Evolutionary conservation across 164 flowering plant genomes (phyloP), one percentile per base, ranked within the genome.

Genomic region (Liquidambar formosana): DNA sequence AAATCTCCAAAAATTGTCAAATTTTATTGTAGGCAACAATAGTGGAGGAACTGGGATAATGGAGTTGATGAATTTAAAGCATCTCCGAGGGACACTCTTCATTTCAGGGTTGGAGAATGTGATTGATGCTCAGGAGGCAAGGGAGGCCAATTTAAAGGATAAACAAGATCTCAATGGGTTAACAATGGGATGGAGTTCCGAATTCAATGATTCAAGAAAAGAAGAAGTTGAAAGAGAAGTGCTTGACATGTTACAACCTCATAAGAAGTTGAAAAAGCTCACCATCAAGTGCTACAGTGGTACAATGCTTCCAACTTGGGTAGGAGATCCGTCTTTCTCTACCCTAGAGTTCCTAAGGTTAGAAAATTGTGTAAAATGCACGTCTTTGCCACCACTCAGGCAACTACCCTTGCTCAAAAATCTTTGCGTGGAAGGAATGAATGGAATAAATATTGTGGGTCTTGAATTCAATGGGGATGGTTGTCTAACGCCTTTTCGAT

Each of bases 91-190:
- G 16, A 21, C 5, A 27, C 52, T 76, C 9, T 12, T 1, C 18
- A 65, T 70, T 26, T 71, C 41, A 1, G 25, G 44, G 22, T 46
- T 76, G 46, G 71, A 71, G 54, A 67, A 76, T 63, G 72, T 71
- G 13, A 38, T 33, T n/a, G 45, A 53, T 25, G 58, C 41, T 27
- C 6, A 23, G 10, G 75, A 76, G 63, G 75, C 70, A 0, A 53
- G 26, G 8, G 44, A 44, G 19, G 73, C 75, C 33, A 71, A 53
- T 13, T 16, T 76, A 52, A 53, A 44, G 53, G 59, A 52, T 16
- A 76, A 67, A 62, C 41, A 51, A 44, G 4, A 43, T n/a, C 49
- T 76, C 14, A 41, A 61, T 15, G 57, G 43, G 15, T 52, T 76
- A 33, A 1, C 9, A 11, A 41, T 76, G 27, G 27, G 14, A 27